These are phyloP conservation scores for Fusarium papillatum DNA, from an alignment of 2,329 filamentous ascomycete genomes.

Conservation along the genomic window DNA sequence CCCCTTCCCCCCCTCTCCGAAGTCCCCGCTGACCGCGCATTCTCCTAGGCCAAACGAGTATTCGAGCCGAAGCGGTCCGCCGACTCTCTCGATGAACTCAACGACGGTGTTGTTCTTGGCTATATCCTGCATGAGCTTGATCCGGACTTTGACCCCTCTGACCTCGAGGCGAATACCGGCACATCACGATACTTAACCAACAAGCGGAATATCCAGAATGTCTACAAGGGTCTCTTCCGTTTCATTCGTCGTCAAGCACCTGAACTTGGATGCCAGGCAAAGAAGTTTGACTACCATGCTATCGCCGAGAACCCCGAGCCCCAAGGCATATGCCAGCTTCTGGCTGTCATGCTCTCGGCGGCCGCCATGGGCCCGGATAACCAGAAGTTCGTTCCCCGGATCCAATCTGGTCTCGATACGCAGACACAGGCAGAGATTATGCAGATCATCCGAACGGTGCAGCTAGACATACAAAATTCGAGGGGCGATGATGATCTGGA, in stretches of 20 bases:
- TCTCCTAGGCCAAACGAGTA: constrained; percentile 50
- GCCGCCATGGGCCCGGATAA: constrained; percentile 71
- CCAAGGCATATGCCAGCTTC: constrained; percentile 68
- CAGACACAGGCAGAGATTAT: constrained; percentile 60
- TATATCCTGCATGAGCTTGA: constrained; percentile 71
- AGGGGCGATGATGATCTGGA: constrained; percentile 56
- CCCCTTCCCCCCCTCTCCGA: constrained; percentile 1
- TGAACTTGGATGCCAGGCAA: constrained; percentile 65
- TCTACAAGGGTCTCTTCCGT: constrained; percentile 67
- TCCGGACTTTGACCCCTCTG: constrained; percentile 65
- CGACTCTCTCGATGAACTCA: constrained; percentile 64
- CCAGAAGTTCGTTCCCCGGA: constrained; percentile 64
- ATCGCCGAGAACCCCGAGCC: constrained; percentile 69
- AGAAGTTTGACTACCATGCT: constrained; percentile 68
- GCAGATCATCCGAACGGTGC: constrained; percentile 59
- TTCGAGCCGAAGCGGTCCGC: constrained; percentile 61
- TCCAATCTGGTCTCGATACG: constrained; percentile 57
- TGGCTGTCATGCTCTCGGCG: constrained; percentile 73
- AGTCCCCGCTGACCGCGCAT: constrained; percentile 27
- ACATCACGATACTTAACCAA: constrained; percentile 60
- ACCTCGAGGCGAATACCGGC: constrained; percentile 63
- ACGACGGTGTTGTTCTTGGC: constrained; percentile 67
- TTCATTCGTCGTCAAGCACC: constrained; percentile 68
- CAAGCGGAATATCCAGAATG: constrained; percentile 66
- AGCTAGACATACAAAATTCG: constrained; percentile 52